A percentile compares a stretch with the other conserved stretches of the same genome.
phyloP scores from a whole-genome alignment of 164 flowering plant species.

The Magnolia officinalis region DNA sequence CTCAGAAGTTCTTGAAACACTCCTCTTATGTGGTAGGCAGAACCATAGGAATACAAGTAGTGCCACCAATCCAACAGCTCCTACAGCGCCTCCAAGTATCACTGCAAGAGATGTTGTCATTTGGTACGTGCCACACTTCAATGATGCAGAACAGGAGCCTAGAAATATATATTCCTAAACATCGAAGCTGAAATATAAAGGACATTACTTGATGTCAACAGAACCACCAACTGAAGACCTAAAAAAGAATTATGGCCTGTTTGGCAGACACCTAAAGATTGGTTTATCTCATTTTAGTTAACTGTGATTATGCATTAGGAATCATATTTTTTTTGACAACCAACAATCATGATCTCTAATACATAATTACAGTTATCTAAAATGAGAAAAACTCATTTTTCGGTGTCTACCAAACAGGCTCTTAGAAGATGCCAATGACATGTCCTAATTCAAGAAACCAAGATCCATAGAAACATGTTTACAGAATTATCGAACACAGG shows the following conservation, averaged over 20 bases:
- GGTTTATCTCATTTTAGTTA: too few species aligned
- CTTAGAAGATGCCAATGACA: too few species aligned
- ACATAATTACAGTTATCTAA: too few species aligned
- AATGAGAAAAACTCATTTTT: too few species aligned
- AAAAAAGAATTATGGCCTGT: background rate
- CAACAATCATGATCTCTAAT: too few species aligned
- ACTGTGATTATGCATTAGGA: too few species aligned
- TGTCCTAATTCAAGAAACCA: too few species aligned
- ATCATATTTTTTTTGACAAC: too few species aligned
- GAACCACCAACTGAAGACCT: background rate
- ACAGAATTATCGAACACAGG: too few species aligned
- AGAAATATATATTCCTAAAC: slow-evolving; percentile 22
- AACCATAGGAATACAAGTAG: slow-evolving; percentile 53
- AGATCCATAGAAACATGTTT: too few species aligned
- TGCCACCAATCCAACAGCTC: slow-evolving; percentile 79
- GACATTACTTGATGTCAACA: background rate
- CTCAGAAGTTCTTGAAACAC: slow-evolving; percentile 71
- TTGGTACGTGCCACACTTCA: slow-evolving; percentile 52
- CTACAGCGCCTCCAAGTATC: slow-evolving; percentile 90
- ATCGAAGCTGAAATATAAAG: slow-evolving; percentile 37
- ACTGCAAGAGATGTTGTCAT: slow-evolving; percentile 94
- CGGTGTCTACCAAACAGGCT: too few species aligned
- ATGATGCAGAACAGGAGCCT: slow-evolving; percentile 22
- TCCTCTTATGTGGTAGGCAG: slow-evolving; percentile 44
- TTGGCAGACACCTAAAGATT: background rate